Conservation (phyloP, 202 grass and related monocot species). For the Bolboschoenoplectus hybrid region DNA sequence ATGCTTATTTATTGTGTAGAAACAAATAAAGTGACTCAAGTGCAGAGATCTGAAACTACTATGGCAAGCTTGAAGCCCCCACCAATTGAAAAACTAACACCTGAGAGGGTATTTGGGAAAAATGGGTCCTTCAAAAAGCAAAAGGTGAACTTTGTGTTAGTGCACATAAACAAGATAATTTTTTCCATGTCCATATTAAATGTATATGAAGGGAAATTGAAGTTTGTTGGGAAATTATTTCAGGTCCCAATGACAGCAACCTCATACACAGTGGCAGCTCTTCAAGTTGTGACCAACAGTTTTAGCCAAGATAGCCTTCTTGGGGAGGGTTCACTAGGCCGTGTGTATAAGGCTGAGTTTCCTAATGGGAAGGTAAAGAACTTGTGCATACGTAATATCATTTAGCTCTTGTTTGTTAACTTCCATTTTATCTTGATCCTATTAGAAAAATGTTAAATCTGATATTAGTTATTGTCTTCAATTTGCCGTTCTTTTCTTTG, state of each 20-base stretch:
- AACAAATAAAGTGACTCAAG: conserved; percentile 61
- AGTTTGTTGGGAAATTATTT: conserved; percentile 21
- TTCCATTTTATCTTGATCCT: background rate
- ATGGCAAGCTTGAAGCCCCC: conserved; percentile 53
- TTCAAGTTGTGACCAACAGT: conserved; percentile 94
- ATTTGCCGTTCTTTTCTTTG: background rate
- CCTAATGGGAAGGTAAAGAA: conserved; percentile 79
- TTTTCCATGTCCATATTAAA: conserved; percentile 25
- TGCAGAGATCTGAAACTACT: conserved; percentile 51
- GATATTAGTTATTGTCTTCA: background rate
- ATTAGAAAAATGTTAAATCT: background rate
- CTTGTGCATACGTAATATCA: background rate
- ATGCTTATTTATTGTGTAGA: conserved; percentile 52
- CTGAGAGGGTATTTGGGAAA: conserved; percentile 68
- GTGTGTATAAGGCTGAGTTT: conserved; percentile 93
- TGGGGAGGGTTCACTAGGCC: conserved; percentile 92
- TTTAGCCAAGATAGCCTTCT: conserved; percentile 98
- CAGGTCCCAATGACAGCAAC: conserved; percentile 59
- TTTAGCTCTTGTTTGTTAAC: background rate
- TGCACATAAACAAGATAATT: background rate
- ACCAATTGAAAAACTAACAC: conserved; percentile 66
- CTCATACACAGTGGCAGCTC: conserved; percentile 85
- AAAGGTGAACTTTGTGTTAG: conserved; percentile 43
- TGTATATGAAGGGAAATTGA: conserved; percentile 23
- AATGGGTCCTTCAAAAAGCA: conserved; percentile 63